Evolutionary conservation across 2,329 filamentous ascomycete species (phyloP).

Genomic region (Alternaria ventricosa): DNA sequence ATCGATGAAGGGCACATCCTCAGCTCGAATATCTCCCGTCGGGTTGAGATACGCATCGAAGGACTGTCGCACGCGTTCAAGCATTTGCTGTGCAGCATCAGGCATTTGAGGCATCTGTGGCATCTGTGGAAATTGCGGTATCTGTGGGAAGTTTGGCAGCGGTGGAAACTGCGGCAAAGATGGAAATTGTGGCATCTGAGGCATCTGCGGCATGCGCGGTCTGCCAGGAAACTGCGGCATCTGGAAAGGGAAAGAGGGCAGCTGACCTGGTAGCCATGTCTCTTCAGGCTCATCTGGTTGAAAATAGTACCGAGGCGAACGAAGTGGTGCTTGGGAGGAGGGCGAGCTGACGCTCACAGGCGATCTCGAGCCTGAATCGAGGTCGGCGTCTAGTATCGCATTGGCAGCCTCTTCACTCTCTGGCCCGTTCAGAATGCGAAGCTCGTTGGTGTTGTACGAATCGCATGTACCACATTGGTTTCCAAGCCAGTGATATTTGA

Average conservation of each 20-base stretch:
- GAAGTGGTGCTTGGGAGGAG: slow-evolving; percentile 37
- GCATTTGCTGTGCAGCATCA: slow-evolving; percentile 43
- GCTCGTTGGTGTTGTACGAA: slow-evolving; percentile 60
- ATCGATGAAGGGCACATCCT: slow-evolving; percentile 46
- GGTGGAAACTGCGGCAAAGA: slow-evolving; percentile 40
- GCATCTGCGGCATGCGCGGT: slow-evolving; percentile 42
- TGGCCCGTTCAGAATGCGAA: slow-evolving; percentile 52
- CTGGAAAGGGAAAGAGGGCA: slow-evolving; percentile 46
- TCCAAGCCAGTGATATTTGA: slow-evolving; percentile 92
- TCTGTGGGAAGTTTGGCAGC: slow-evolving; percentile 39
- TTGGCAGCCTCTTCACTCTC: slow-evolving; percentile 46
- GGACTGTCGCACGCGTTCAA: slow-evolving; percentile 47
- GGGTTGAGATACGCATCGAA: slow-evolving; percentile 55
- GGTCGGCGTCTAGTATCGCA: slow-evolving; percentile 38
- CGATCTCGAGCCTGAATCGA: slow-evolving; percentile 33
- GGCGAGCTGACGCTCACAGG: slow-evolving; percentile 43
- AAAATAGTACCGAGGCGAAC: slow-evolving; percentile 47
- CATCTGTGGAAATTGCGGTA: slow-evolving; percentile 32
- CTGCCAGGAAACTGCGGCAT: slow-evolving; percentile 44
- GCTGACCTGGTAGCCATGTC: slow-evolving; percentile 46
- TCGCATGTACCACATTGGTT: slow-evolving; percentile 77
- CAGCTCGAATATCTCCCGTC: slow-evolving; percentile 40
- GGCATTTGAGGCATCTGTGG: slow-evolving; percentile 37
- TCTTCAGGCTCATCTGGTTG: slow-evolving; percentile 46
- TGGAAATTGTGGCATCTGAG: slow-evolving; percentile 40